Conservation (phyloP, 495 filamentous ascomycete species). For the Acidomyces sp. region DNA sequence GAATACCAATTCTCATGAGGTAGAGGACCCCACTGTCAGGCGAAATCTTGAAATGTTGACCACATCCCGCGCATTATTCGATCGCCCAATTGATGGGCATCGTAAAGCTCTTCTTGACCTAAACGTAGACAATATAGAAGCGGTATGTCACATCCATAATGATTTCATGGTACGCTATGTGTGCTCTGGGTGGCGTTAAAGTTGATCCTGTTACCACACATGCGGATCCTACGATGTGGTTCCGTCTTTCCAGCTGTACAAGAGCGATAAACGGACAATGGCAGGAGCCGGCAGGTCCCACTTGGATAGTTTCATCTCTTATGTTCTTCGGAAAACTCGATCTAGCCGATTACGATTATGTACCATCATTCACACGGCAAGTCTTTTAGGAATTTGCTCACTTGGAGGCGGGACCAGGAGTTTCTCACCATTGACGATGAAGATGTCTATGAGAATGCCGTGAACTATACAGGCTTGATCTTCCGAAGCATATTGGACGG, state of each 20-base stretch:
- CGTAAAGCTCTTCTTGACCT: constrained; percentile 1
- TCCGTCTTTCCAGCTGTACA: background rate
- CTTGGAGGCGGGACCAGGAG: constrained; percentile 5
- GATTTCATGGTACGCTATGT: constrained; percentile 2
- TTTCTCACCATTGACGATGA: background rate
- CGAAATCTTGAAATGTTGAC: constrained; percentile 5
- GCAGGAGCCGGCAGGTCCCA: background rate
- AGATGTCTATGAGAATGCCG: background rate
- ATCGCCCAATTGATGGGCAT: constrained; percentile 10
- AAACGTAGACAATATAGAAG: constrained; percentile 7
- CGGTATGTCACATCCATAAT: constrained; percentile 3
- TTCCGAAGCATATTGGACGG: constrained; percentile 2
- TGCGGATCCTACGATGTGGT: constrained; percentile 1
- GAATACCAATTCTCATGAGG: background rate
- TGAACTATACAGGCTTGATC: constrained; percentile 7
- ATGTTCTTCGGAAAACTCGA: constrained; percentile 5
- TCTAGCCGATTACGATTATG: background rate
- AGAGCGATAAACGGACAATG: background rate
- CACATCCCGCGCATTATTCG: constrained; percentile 4
- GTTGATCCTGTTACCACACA: background rate
- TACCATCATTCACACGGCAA: constrained; percentile 3
- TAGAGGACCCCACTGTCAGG: background rate
- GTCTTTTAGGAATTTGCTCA: constrained; percentile 5
- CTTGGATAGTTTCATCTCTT: background rate
- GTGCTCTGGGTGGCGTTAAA: constrained; percentile 3